Evolutionary conservation across 140 eudicot genomes (phyloP).

Genomic region (Anethum foeniculum): DNA sequence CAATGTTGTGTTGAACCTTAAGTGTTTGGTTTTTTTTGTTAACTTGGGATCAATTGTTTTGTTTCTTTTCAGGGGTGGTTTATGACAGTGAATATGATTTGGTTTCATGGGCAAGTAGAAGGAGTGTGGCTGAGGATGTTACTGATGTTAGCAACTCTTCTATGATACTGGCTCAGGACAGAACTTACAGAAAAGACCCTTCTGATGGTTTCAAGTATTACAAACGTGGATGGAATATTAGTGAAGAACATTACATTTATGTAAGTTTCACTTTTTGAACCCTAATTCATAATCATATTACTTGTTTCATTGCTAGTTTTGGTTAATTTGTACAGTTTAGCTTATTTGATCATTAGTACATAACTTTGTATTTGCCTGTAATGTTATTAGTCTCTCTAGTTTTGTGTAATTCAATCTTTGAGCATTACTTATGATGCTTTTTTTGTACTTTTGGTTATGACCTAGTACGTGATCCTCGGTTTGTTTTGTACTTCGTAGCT

Average conservation of each 20-base stretch:
- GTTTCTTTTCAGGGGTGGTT: conserved; percentile 14
- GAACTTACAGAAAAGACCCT: conserved; percentile 57
- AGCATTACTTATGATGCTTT: neutral
- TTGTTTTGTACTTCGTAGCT: neutral
- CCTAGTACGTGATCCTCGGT: neutral
- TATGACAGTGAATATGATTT: conserved; percentile 12
- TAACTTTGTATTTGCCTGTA: neutral
- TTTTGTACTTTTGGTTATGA: neutral
- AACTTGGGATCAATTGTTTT: neutral
- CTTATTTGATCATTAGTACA: neutral
- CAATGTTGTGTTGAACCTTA: neutral
- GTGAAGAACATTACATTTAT: conserved; percentile 31
- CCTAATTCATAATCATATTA: too few species aligned
- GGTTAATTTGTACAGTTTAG: neutral
- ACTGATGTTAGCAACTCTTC: conserved; percentile 17
- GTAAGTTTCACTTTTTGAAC: conserved; percentile 20
- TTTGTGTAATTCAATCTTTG: neutral
- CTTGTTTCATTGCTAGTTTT: too few species aligned
- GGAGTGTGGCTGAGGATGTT: conserved; percentile 19
- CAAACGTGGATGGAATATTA: conserved; percentile 59
- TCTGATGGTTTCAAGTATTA: conserved; percentile 32
- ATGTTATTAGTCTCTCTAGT: neutral
- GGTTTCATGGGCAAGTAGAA: conserved; percentile 19
- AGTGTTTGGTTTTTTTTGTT: neutral
- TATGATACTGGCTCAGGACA: conserved; percentile 40